Percentiles rank a stretch among this genome's conserved stretches.
Evolutionary conservation across 495 filamentous ascomycete species (phyloP).

Genomic region (Aspergillus mulundensis): DNA sequence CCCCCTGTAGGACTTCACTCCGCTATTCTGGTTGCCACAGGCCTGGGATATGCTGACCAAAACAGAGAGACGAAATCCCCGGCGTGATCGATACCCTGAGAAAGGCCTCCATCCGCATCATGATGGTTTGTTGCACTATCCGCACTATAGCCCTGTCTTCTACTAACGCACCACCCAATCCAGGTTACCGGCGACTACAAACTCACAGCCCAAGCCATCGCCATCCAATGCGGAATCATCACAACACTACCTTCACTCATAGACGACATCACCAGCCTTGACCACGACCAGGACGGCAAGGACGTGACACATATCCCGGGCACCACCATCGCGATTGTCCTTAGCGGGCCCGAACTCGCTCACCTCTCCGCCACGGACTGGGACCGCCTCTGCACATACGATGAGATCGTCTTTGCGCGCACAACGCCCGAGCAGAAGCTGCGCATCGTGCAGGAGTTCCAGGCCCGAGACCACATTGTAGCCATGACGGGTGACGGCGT

Average conservation of each 20-base stretch:
- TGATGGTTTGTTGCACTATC: slow-evolving; percentile 52
- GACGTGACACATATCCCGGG: too few species aligned
- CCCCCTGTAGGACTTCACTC: slow-evolving; percentile 37
- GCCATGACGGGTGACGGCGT: slow-evolving; percentile 58
- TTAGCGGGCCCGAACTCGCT: slow-evolving; percentile 52
- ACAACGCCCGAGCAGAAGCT: slow-evolving; percentile 74
- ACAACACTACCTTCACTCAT: slow-evolving; percentile 22
- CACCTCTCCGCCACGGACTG: slow-evolving; percentile 55
- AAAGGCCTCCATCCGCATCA: slow-evolving; percentile 58
- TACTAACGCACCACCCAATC: too few species aligned
- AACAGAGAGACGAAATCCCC: slow-evolving; percentile 55
- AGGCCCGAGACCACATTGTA: slow-evolving; percentile 42
- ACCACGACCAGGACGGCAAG: too few species aligned
- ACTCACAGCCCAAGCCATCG: slow-evolving; percentile 65
- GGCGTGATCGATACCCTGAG: slow-evolving; percentile 54
- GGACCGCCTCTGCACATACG: slow-evolving; percentile 52
- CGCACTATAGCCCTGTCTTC: too few species aligned
- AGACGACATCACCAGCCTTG: slow-evolving; percentile 13
- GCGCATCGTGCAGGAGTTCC: slow-evolving; percentile 66
- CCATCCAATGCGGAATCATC: slow-evolving; percentile 59
- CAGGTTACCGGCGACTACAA: slow-evolving; percentile 59
- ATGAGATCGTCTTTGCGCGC: slow-evolving; percentile 65
- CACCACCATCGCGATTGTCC: background rate
- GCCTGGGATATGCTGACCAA: too few species aligned
- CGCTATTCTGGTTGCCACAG: too few species aligned